Conservation (phyloP, 106 monocot genomes). For the Dioscorea alata region DNA sequence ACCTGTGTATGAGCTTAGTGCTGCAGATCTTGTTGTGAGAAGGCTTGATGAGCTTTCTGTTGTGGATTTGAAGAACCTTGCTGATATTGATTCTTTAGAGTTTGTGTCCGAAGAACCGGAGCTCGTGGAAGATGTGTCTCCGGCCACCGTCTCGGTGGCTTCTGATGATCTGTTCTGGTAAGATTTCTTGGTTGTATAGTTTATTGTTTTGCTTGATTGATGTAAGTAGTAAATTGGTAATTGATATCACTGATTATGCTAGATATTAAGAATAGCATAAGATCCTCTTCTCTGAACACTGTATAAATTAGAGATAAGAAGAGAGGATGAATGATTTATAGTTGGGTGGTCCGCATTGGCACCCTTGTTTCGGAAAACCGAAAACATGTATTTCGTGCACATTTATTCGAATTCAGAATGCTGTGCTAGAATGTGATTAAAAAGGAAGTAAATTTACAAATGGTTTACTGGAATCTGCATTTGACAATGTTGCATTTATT, state of each 20-base stretch:
- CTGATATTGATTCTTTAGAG: constrained; percentile 63
- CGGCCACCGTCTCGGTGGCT: constrained; percentile 35
- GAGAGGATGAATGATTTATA: neutral
- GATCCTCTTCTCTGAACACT: neutral
- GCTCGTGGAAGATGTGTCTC: constrained; percentile 34
- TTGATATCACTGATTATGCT: too few species aligned
- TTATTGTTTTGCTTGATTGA: neutral
- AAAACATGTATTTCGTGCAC: too few species aligned
- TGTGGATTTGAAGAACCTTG: constrained; percentile 88
- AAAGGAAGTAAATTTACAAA: too few species aligned
- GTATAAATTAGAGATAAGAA: constrained; percentile 17
- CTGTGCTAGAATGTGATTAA: too few species aligned
- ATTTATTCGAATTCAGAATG: too few species aligned
- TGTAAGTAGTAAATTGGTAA: too few species aligned
- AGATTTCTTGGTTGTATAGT: constrained; percentile 15
- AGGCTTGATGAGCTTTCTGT: constrained; percentile 66
- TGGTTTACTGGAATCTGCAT: too few species aligned
- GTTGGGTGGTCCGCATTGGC: constrained; percentile 16
- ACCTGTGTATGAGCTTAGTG: constrained; percentile 71
- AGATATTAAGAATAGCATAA: too few species aligned
- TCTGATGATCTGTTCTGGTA: constrained; percentile 65
- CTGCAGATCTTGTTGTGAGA: constrained; percentile 79
- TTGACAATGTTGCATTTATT: too few species aligned
- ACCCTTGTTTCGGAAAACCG: neutral
- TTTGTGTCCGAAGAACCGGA: constrained; percentile 53